phyloP scores from a whole-genome alignment of 2,329 filamentous ascomycete species.

The Penicillium nordicum region DNA sequence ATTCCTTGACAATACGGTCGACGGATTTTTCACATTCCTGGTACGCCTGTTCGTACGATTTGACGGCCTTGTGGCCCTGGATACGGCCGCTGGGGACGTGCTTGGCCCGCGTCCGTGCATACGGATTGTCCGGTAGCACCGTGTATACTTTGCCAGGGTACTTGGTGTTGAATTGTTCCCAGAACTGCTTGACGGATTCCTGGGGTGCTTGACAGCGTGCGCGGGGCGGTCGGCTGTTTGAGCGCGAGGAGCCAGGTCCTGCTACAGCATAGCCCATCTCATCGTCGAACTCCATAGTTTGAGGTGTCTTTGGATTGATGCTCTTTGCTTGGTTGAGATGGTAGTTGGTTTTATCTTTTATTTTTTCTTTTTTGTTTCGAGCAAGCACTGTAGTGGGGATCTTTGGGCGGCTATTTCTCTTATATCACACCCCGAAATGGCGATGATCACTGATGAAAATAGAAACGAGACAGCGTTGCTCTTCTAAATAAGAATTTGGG shows the following conservation, averaged over 20 bases:
- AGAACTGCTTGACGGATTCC: conserved; percentile 67
- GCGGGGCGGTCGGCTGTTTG: conserved; percentile 33
- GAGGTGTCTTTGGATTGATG: not conserved
- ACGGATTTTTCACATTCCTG: conserved; percentile 63
- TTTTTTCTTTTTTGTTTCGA: not conserved
- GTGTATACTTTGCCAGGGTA: conserved; percentile 69
- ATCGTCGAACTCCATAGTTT: conserved; percentile 30
- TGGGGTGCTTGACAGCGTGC: conserved; percentile 61
- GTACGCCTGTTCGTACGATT: conserved; percentile 70
- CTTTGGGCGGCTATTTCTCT: not conserved
- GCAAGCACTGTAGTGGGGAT: not conserved
- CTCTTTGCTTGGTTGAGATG: not conserved
- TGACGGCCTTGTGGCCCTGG: conserved; percentile 55
- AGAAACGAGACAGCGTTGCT: not conserved
- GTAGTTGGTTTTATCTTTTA: not conserved
- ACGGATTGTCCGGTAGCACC: conserved; percentile 65
- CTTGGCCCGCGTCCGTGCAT: conserved; percentile 59
- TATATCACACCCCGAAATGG: not conserved
- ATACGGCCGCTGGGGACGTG: conserved; percentile 54
- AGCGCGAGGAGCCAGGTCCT: conserved; percentile 31
- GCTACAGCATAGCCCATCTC: conserved; percentile 25
- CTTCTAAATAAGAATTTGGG: not conserved
- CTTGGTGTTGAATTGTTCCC: conserved; percentile 67
- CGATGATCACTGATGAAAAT: not conserved
- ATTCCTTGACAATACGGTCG: conserved; percentile 59